phyloP scores from a whole-genome alignment of 495 filamentous ascomycete species.

The Bathelium albidoporum region DNA sequence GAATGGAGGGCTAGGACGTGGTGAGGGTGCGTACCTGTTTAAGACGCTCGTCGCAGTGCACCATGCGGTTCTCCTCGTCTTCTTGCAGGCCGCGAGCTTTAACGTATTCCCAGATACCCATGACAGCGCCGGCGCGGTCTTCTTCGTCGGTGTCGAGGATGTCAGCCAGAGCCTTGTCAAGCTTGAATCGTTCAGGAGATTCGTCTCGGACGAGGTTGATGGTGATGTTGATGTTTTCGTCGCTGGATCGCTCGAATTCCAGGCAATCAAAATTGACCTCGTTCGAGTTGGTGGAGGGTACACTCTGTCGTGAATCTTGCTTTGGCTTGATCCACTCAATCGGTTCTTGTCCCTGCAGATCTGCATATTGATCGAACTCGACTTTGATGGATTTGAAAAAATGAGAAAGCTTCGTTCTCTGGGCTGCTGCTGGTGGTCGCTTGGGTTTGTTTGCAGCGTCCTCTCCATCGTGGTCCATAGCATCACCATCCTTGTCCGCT shows the following conservation, averaged over 20 bases:
- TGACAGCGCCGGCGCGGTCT: conserved; percentile 71
- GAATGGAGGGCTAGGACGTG: conserved; percentile 5
- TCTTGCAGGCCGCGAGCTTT: conserved; percentile 77
- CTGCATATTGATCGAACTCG: conserved; percentile 66
- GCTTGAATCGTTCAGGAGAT: conserved; percentile 66
- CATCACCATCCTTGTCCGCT: conserved; percentile 47
- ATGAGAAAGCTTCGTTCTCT: conserved; percentile 64
- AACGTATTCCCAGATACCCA: conserved; percentile 93
- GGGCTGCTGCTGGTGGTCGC: conserved; percentile 34
- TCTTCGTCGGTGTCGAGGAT: conserved; percentile 81
- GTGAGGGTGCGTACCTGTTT: conserved; percentile 46
- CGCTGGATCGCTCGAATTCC: conserved; percentile 80
- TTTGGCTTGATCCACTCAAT: conserved; percentile 60
- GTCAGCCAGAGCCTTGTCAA: conserved; percentile 70
- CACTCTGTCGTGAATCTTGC: conserved; percentile 35
- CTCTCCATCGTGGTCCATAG: conserved; percentile 51
- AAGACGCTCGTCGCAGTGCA: conserved; percentile 78
- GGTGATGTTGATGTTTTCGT: conserved; percentile 85
- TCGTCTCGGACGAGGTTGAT: conserved; percentile 83
- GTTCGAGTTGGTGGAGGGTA: conserved; percentile 18
- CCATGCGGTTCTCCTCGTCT: conserved; percentile 82
- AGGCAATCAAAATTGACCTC: conserved; percentile 78
- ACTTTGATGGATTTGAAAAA: conserved; percentile 90
- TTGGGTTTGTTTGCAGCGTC: conserved; percentile 31
- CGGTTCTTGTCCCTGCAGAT: conserved; percentile 42